phyloP scores from a whole-genome alignment of 495 filamentous ascomycete species.

The Podospora fimiseda region DNA sequence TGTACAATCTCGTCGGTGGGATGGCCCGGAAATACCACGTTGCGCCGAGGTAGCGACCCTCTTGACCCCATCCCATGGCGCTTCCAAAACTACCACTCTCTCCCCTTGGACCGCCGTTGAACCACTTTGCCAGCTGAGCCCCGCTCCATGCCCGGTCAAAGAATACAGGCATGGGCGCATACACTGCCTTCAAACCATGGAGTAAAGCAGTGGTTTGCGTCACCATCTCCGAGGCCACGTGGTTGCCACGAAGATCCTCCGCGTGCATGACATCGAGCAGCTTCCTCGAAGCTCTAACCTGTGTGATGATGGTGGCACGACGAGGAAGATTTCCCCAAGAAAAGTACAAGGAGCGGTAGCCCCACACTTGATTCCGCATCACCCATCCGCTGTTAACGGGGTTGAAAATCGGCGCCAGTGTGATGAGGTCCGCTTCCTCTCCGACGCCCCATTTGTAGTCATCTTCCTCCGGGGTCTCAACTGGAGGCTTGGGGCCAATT shows the following conservation, averaged over 20 bases:
- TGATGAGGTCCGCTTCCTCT: conserved; percentile 71
- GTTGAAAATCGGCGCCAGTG: conserved; percentile 64
- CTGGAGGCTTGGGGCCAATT: conserved; percentile 54
- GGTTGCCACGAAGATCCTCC: conserved; percentile 54
- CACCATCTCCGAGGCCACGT: conserved; percentile 65
- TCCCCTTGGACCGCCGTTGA: conserved; percentile 52
- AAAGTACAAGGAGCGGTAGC: conserved; percentile 48
- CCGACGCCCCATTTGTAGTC: conserved; percentile 65
- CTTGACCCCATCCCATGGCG: conserved; percentile 46
- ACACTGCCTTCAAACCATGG: conserved; percentile 67
- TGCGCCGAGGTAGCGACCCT: conserved; percentile 48
- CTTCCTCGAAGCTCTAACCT: conserved; percentile 54
- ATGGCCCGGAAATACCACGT: conserved; percentile 54
- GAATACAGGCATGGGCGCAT: conserved; percentile 64
- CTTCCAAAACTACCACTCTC: conserved; percentile 42
- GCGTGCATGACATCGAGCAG: conserved; percentile 61
- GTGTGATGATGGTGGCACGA: conserved; percentile 60
- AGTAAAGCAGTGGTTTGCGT: conserved; percentile 57
- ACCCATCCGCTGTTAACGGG: conserved; percentile 58
- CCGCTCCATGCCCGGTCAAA: conserved; percentile 55
- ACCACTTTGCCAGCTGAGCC: conserved; percentile 49
- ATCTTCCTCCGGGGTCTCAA: conserved; percentile 48
- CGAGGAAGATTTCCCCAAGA: conserved; percentile 49
- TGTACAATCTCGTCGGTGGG: conserved; percentile 51
- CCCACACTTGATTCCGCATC: conserved; percentile 55